Percentiles rank a stretch among this genome's conserved stretches.
Conservation (phyloP, 768 basidiomycete genomes). For the Dacryopinax spathularia region DNA sequence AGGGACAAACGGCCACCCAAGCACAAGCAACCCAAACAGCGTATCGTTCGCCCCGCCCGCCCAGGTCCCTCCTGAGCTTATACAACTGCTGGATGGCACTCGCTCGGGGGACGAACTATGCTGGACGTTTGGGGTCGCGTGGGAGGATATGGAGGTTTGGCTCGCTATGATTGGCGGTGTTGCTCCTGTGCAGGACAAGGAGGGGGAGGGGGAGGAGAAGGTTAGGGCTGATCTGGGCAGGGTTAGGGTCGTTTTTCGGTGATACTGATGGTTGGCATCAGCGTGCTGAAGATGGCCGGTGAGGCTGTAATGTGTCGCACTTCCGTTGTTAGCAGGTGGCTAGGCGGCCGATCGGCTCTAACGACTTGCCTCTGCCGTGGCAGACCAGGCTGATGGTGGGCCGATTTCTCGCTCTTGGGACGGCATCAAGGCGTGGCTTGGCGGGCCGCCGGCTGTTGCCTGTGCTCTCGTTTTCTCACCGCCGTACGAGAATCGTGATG, state of each 20-base stretch:
- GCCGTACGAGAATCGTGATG: too few species aligned
- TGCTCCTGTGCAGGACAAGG: constrained; percentile 49
- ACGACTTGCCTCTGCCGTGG: too few species aligned
- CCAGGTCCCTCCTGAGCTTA: constrained; percentile 9
- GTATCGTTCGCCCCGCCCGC: not conserved
- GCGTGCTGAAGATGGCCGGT: too few species aligned
- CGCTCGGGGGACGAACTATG: constrained; percentile 88
- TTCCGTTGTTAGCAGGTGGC: too few species aligned
- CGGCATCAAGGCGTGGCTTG: too few species aligned
- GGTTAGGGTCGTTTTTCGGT: constrained; percentile 36
- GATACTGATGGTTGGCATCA: too few species aligned
- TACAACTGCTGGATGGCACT: constrained; percentile 61
- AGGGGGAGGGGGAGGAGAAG: constrained; percentile 35
- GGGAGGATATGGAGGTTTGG: constrained; percentile 61
- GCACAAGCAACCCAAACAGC: constrained; percentile 17
- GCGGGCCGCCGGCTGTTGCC: too few species aligned
- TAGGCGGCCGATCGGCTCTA: too few species aligned
- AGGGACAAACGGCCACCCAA: constrained; percentile 2
- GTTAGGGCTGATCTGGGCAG: constrained; percentile 54
- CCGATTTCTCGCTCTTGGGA: too few species aligned
- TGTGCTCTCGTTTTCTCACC: too few species aligned
- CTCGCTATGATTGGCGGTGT: constrained; percentile 14
- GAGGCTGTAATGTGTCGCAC: too few species aligned
- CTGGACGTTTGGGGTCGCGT: constrained; percentile 65
- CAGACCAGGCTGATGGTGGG: too few species aligned